Conservation (phyloP, 2,329 filamentous ascomycete species). For the Xylaria sp. region DNA sequence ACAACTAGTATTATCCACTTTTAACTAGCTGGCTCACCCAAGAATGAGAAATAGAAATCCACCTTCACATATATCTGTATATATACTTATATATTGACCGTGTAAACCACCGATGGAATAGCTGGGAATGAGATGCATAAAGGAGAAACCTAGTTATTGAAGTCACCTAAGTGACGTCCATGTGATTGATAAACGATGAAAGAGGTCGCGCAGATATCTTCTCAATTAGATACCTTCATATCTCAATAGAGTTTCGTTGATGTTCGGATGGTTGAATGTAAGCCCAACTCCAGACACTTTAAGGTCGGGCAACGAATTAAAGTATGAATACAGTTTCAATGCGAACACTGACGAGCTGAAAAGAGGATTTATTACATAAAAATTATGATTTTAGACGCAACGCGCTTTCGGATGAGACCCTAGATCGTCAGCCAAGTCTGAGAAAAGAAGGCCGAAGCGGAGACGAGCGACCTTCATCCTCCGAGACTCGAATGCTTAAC, state of each 20-base stretch:
- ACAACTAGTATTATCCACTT: not conserved
- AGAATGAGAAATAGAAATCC: not conserved
- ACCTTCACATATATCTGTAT: no score
- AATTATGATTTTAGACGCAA: no score
- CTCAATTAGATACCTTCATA: no score
- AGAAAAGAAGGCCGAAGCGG: conserved; percentile 3
- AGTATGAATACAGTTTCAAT: not conserved
- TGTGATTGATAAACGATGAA: no score
- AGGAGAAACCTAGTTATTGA: no score
- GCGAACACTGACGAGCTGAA: not conserved
- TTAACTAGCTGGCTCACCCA: not conserved
- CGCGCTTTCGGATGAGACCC: not conserved
- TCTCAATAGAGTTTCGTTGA: no score
- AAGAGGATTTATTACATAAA: not conserved
- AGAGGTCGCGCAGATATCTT: no score
- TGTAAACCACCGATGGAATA: no score
- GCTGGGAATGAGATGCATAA: no score
- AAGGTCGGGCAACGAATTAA: not conserved
- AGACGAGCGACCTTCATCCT: not conserved
- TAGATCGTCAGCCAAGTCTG: not conserved
- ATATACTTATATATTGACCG: no score
- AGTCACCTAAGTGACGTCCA: no score
- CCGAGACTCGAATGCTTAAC: not conserved
- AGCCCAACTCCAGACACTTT: not conserved
- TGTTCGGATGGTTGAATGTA: not conserved